Base-by-base conservation (phyloP, 495 filamentous ascomycete species). In the Xylaria flabelliformis region DNA sequence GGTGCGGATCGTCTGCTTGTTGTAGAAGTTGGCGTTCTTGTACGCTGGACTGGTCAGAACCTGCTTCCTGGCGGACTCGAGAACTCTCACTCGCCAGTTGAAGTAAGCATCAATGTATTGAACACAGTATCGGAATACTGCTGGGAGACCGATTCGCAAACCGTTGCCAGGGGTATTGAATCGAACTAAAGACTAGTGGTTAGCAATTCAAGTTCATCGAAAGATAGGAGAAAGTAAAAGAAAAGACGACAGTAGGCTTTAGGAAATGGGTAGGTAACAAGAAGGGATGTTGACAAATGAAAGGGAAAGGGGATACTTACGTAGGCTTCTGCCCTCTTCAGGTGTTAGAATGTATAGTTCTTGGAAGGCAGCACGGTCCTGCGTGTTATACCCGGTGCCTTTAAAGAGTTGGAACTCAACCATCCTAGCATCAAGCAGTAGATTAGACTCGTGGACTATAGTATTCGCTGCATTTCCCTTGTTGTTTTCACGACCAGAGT, bases 1-100 rank as follows among this genome's bases (percentile, higher is more conserved):
- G 51, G 6, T 24, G 17, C 15, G 48, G 0, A 51, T 3, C 2
- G 0, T 24, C 12, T 24, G 64, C 29, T 36, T 10, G 3, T 8
- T 0, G 15, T 36, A 2, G 29, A 4, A 15, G 6, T 1, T 29
- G 58, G 10, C 26, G 42, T 3, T 41, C 7, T 9, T 19, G 58
- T 24, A 44, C 9, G 44, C 44, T 24, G 21, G 32, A 26, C 17
- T 56, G 1, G 1, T 2, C 15, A 44, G 61, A 4, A 19, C 0
- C 7, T 29, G 24, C 39, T 46, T 64, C 2, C 69, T 10, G 0
- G 50, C 24, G 0, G 39, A 10, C 24, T 64, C 50, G 48, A 72
- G 69, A 1, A 72, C 62, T 1, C 24, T n/a, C 0, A 72, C 53
- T 1, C 69, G 62, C 69, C 69, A 72, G 26, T 65, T 34, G 2